Base-by-base conservation (phyloP, 2,329 filamentous ascomycete species). In the Xylariaceae sp. region DNA sequence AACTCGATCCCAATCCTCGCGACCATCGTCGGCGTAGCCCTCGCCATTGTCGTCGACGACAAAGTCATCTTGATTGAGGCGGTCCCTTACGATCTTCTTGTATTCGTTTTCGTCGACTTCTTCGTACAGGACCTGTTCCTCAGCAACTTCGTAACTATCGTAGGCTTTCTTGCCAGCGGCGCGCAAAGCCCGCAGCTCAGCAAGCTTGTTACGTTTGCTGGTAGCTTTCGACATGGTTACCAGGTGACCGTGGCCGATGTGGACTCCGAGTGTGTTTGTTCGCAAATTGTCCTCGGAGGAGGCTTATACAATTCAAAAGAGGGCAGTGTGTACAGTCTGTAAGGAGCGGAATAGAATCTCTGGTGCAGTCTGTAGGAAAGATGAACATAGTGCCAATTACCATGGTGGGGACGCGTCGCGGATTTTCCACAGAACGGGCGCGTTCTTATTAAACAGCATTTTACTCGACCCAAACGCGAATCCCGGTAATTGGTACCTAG, bases 21-120 rank as follows among this genome's bases (percentile, higher is more conserved):
- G 86, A 57, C 94, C 94, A 68, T 97, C 94, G 70, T 97, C 92
- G 62, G 90, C 92, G 67, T 99, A 99, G 39, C 94, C 92, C 69
- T 92, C 90, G 67, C 92, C 92, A 75, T 96, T 95, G 74, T 99
- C 94, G 75, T 97, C 94, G 57, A 99, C 91, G 50, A 99, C 92
- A 67, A 99, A 99, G 74, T 99, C 94, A 65, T 99, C 94, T 66
- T 95, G 80, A 68, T 97, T 89, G 50, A 99, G 78, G 46, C 94
- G 86, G 53, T 87, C 84, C 42, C 94, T 84, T 11, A 99, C 91
- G 62, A 97, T 87, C 71, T 95, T 95, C 76, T 96, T 96, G 78
- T 99, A 99, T 50, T 89, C 88, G 67, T 94, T 92, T 66, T 99
- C 94, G 68, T 97, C 91, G 47, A 99, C 91, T 66, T 95, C 91